Percentiles rank a stretch among this genome's conserved stretches.
These are phyloP conservation scores for Aspergillus sp. DNA, from an alignment of 2,329 filamentous ascomycete species.

Conservation along the genomic window DNA sequence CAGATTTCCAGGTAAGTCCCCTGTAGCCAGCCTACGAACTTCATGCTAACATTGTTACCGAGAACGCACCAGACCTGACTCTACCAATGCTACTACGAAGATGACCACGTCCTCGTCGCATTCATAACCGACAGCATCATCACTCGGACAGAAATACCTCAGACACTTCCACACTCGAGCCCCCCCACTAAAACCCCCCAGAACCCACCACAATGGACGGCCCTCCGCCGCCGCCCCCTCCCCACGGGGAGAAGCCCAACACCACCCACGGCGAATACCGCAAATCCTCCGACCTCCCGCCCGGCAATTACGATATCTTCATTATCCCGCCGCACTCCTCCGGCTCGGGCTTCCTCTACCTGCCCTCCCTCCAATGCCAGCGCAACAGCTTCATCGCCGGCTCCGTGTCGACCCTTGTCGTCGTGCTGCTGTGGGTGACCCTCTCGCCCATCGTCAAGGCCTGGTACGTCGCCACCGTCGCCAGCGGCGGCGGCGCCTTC, in stretches of 20 bases:
- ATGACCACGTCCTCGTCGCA: slow-evolving; percentile 21
- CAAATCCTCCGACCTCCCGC: slow-evolving; percentile 62
- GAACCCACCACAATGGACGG: slow-evolving; percentile 28
- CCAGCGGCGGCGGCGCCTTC: slow-evolving; percentile 70
- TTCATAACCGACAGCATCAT: slow-evolving; percentile 1
- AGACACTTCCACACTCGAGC: too few species aligned
- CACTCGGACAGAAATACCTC: too few species aligned
- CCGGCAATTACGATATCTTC: slow-evolving; percentile 95
- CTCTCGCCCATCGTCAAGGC: slow-evolving; percentile 69
- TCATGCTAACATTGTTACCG: not conserved
- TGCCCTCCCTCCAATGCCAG: slow-evolving; percentile 84
- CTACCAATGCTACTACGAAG: slow-evolving; percentile 23
- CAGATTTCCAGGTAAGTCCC: not conserved
- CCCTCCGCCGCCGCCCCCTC: slow-evolving; percentile 68
- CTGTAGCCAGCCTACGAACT: not conserved
- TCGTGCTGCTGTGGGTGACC: slow-evolving; percentile 69
- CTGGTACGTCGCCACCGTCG: slow-evolving; percentile 70
- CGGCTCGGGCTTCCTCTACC: slow-evolving; percentile 85
- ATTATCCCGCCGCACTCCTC: slow-evolving; percentile 90
- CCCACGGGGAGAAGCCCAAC: slow-evolving; percentile 76
- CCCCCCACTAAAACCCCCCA: not conserved
- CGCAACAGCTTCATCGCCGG: slow-evolving; percentile 89
- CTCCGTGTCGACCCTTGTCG: slow-evolving; percentile 70
- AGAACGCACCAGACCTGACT: slow-evolving; percentile 33
- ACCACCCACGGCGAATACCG: slow-evolving; percentile 53